Conservation (phyloP, 768 basidiomycete genomes). For the Agrocybe chaxingu region DNA sequence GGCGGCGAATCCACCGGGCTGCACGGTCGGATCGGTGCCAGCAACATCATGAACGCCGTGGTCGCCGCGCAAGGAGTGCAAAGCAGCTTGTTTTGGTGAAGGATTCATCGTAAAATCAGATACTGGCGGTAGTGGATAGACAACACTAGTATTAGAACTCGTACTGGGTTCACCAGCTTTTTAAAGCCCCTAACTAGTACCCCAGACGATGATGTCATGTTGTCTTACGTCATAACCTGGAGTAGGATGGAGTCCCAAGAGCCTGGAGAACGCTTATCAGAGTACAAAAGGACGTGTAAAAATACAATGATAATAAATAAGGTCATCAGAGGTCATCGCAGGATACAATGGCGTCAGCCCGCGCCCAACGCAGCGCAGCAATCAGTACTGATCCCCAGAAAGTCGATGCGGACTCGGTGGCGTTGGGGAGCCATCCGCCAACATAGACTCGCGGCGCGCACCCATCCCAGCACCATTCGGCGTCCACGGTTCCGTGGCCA, state of each 20-base stretch:
- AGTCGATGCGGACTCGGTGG: constrained; percentile 8
- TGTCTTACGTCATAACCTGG: constrained; percentile 3
- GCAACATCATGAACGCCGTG: not conserved
- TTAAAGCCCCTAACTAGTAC: not conserved
- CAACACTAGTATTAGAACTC: not conserved
- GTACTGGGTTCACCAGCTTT: not conserved
- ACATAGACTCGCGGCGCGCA: constrained; percentile 11
- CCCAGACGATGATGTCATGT: constrained; percentile 6
- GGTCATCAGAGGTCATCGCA: too few relatives aligned
- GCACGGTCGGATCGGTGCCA: not conserved
- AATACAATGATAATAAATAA: too few relatives aligned
- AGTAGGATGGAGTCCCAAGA: not conserved
- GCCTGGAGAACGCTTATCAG: too few relatives aligned
- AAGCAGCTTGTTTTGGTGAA: not conserved
- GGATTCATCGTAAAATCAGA: not conserved
- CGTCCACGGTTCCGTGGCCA: constrained; percentile 62
- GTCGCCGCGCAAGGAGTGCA: too few relatives aligned
- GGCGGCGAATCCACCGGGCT: too few relatives aligned
- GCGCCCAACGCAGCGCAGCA: too few relatives aligned
- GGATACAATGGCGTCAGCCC: too few relatives aligned
- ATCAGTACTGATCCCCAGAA: not conserved
- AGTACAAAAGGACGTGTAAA: too few relatives aligned
- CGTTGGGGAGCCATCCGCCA: constrained; percentile 14
- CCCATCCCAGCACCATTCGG: constrained; percentile 35
- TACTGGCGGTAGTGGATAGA: too few relatives aligned